These are phyloP conservation scores for Polyplosphaeria fusca DNA, from an alignment of 495 filamentous ascomycete genomes.

Conservation along the genomic window DNA sequence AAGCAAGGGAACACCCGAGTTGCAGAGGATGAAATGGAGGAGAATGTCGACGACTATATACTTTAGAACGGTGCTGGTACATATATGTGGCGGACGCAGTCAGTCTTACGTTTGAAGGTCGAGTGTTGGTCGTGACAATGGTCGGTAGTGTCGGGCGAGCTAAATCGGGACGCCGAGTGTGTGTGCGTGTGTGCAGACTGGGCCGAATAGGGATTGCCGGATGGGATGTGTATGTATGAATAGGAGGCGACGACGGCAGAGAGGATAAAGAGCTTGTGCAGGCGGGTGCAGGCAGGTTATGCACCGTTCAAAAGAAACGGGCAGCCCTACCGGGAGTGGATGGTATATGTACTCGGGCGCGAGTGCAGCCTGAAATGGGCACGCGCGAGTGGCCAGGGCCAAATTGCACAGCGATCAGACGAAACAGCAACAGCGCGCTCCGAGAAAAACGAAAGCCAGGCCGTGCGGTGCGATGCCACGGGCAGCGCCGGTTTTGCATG, in stretches of 20 bases:
- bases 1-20: not conserved
- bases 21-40: not conserved
- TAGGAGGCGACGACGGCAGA: constrained; percentile 6
- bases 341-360: constrained; percentile 19
- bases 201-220: too few relatives aligned
- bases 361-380: constrained; percentile 30
- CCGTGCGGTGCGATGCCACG: too few relatives aligned
- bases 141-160: too few relatives aligned
- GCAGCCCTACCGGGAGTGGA: constrained; percentile 24
- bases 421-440: not conserved
- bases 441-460: constrained; percentile 11
- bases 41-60: too few relatives aligned
- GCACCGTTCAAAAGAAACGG: constrained; percentile 14
- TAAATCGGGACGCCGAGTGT: too few relatives aligned
- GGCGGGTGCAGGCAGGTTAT: constrained; percentile 24
- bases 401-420: constrained; percentile 2
- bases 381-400: constrained; percentile 17
- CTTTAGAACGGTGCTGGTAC: too few relatives aligned
- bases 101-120: too few relatives aligned
- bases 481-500: constrained; percentile 8
- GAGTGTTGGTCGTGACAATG: too few relatives aligned
- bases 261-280: constrained; percentile 30
- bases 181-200: too few relatives aligned
- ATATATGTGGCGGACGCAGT: too few relatives aligned
- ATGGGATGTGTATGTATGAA: too few relatives aligned